phyloP scores from a whole-genome alignment of 805 yeast genomes.

The Schizosaccharomyces lindneri region DNA sequence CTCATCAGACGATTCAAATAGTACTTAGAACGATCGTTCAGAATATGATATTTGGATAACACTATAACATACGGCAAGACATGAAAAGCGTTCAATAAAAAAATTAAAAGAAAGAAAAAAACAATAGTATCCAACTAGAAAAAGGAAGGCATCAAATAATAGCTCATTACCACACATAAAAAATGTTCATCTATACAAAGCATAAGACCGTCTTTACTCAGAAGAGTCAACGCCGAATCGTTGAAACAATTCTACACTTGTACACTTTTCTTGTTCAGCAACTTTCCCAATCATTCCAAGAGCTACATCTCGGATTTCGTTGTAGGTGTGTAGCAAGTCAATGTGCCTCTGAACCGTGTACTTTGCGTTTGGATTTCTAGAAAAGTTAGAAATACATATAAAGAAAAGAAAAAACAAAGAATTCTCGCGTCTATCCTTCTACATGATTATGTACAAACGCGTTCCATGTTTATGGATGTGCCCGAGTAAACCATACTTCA shows the following conservation, averaged over 20 bases:
- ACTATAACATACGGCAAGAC: too few relatives aligned
- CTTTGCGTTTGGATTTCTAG: constrained; percentile 15
- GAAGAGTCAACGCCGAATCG: neutral
- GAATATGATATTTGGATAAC: too few relatives aligned
- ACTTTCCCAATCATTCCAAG: constrained; percentile 30
- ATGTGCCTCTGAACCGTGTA: constrained; percentile 28
- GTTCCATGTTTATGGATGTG: neutral
- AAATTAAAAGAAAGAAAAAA: too few relatives aligned
- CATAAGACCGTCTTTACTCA: neutral
- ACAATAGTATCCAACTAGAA: too few relatives aligned
- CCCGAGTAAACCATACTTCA: neutral
- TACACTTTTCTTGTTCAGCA: constrained; percentile 2
- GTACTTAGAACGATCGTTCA: too few relatives aligned
- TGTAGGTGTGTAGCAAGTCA: constrained; percentile 26
- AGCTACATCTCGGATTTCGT: constrained; percentile 40
- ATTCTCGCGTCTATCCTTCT: too few relatives aligned
- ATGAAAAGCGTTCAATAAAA: too few relatives aligned
- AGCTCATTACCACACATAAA: too few relatives aligned
- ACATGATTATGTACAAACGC: too few relatives aligned
- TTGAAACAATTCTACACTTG: neutral
- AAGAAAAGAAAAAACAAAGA: neutral
- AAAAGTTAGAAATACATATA: neutral
- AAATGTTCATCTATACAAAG: neutral
- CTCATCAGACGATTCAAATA: neutral
- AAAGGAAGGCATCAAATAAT: too few relatives aligned